Conservation (phyloP, 306 rosid species). For the Glycyrrhiza uralensis region DNA sequence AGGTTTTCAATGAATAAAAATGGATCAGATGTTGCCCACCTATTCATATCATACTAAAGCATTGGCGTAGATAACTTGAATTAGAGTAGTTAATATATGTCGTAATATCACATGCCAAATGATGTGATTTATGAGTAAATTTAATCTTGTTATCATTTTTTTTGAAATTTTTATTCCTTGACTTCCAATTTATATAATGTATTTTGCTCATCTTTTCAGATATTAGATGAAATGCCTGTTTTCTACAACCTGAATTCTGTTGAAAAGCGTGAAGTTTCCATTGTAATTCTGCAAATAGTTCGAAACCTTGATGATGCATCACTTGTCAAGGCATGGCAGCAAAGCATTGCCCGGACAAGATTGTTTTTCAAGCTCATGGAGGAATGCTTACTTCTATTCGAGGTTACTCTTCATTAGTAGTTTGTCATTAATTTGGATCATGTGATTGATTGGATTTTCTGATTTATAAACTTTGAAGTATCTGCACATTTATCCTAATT, state of each 20-base stretch:
- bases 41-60: not conserved
- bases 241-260: slow-evolving; percentile 85
- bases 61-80: not conserved
- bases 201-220: slow-evolving; percentile 50
- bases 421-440: slow-evolving; percentile 2
- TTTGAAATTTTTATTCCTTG: not conserved
- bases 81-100: not conserved
- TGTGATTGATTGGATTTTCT: not conserved
- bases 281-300: slow-evolving; percentile 86
- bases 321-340: slow-evolving; percentile 96
- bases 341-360: slow-evolving; percentile 93
- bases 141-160: not conserved
- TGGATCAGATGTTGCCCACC: not conserved
- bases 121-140: not conserved
- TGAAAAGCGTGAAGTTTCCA: slow-evolving; percentile 92
- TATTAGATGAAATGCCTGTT: slow-evolving; percentile 98
- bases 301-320: slow-evolving; percentile 93
- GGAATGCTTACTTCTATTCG: slow-evolving; percentile 82
- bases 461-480: not conserved
- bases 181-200: slow-evolving; percentile 16
- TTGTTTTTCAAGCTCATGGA: slow-evolving; percentile 98
- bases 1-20: not conserved
- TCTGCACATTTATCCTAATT: not conserved
- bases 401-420: slow-evolving; percentile 52
- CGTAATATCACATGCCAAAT: not conserved